These are phyloP conservation scores for Ochetophila trinervis DNA, from an alignment of 306 rosid species.

Conservation along the genomic window DNA sequence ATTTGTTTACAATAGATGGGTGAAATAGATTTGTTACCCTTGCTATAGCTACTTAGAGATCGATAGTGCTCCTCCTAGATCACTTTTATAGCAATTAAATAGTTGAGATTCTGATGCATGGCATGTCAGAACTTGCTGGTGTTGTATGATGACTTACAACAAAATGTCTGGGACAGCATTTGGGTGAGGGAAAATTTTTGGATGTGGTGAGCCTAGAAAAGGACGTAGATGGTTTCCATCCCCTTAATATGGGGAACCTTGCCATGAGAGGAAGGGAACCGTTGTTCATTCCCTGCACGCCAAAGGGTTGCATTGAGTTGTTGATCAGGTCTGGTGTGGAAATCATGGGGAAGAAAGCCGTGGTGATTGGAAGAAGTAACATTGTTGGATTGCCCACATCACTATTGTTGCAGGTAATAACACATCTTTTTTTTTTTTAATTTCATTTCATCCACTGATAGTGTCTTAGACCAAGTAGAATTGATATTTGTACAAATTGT, in stretches of 20 bases:
- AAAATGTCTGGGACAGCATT: constrained; percentile 68
- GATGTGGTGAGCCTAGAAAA: constrained; percentile 60
- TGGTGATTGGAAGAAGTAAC: constrained; percentile 89
- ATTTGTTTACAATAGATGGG: background rate
- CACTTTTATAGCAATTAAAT: constrained; percentile 20
- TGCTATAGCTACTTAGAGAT: background rate
- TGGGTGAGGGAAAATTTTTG: constrained; percentile 61
- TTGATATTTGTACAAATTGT: constrained; percentile 7
- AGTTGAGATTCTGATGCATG: constrained; percentile 30
- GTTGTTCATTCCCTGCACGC: constrained; percentile 83
- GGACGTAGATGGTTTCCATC: constrained; percentile 95
- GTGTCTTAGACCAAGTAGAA: constrained; percentile 4
- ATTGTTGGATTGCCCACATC: constrained; percentile 86
- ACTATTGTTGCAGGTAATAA: constrained; percentile 73
- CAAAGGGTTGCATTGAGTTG: constrained; percentile 87
- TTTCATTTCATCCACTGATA: background rate
- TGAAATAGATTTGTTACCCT: constrained; percentile 6
- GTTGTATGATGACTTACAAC: constrained; percentile 43
- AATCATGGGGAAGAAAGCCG: constrained; percentile 75
- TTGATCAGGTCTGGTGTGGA: constrained; percentile 78
- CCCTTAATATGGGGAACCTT: constrained; percentile 74
- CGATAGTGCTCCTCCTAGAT: constrained; percentile 14
- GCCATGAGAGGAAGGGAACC: constrained; percentile 91
- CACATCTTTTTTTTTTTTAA: background rate
- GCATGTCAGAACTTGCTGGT: constrained; percentile 32